phyloP scores from a whole-genome alignment of 2,329 filamentous ascomycete genomes.

The Diaporthe citri region DNA sequence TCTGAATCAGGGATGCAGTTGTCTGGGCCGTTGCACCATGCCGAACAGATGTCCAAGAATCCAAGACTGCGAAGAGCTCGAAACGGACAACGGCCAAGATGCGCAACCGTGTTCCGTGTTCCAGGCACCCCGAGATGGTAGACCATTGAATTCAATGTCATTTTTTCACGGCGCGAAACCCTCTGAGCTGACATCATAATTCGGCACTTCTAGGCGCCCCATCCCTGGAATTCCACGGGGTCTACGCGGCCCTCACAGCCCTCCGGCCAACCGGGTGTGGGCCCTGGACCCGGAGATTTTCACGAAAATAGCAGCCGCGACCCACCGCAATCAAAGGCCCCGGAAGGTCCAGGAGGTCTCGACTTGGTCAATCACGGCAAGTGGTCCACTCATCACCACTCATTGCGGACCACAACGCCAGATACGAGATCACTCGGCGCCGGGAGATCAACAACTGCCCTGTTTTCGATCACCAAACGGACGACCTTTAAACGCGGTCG shows the following conservation, averaged over 20 bases:
- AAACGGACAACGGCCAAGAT: background rate
- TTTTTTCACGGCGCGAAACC: background rate
- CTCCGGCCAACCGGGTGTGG: conserved; percentile 20
- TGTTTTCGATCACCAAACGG: conserved; percentile 18
- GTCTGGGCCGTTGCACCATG: background rate
- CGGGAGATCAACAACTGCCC: conserved; percentile 40
- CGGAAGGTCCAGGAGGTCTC: conserved; percentile 27
- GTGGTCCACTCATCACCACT: conserved; percentile 36
- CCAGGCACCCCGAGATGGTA: background rate
- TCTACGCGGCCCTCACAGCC: conserved; percentile 27
- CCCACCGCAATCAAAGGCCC: conserved; percentile 38
- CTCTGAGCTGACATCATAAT: background rate
- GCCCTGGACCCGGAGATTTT: conserved; percentile 18
- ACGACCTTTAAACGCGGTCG: conserved; percentile 25
- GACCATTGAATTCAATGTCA: conserved; percentile 21
- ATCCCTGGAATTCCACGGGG: conserved; percentile 7
- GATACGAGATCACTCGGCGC: conserved; percentile 39
- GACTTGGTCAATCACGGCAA: conserved; percentile 29
- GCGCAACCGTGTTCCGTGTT: background rate
- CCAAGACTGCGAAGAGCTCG: background rate
- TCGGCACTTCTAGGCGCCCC: background rate
- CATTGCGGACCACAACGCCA: conserved; percentile 22
- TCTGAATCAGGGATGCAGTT: conserved; percentile 22
- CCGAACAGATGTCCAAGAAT: background rate
- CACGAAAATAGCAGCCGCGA: conserved; percentile 31